phyloP scores from a whole-genome alignment of 176 grass and related monocot genomes.

The Microstegium vimineum region DNA sequence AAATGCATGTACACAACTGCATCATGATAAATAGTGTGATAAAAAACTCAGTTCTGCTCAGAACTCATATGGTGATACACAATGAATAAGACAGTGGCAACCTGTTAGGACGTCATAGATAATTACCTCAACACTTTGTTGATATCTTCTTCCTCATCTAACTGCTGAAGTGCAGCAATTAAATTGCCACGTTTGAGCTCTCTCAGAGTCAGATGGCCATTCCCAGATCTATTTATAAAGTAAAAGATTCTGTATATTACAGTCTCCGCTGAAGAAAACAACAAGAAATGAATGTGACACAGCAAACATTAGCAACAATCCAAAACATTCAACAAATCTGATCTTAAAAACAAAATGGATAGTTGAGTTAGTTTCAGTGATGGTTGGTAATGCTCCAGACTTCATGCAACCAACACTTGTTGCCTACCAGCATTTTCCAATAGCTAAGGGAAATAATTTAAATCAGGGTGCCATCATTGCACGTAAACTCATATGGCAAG shows the following conservation, averaged over 20 bases:
- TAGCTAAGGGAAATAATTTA: constrained; percentile 1
- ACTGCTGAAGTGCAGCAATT: constrained; percentile 92
- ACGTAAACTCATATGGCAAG: neutral
- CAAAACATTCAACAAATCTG: neutral
- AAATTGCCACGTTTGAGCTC: constrained; percentile 97
- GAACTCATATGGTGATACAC: neutral
- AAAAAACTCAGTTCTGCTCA: neutral
- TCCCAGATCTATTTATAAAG: constrained; percentile 96
- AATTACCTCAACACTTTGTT: constrained; percentile 98
- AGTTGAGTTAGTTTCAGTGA: neutral
- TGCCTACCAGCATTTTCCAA: constrained; percentile 1
- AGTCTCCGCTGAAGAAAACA: constrained; percentile 77
- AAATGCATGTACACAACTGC: neutral
- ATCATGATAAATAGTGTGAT: neutral
- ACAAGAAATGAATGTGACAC: constrained; percentile 11
- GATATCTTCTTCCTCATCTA: constrained; percentile 99
- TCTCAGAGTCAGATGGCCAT: constrained; percentile 84
- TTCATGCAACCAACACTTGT: neutral
- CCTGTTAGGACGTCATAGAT: neutral
- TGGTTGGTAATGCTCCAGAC: neutral
- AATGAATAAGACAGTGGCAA: neutral
- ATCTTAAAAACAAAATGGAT: neutral
- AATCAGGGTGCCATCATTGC: neutral
- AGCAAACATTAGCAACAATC: neutral
- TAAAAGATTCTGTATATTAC: constrained; percentile 99